Percentiles rank a stretch among this genome's conserved stretches.
Conservation (phyloP, 169 alveolate species). For the Plasmodium berghei region DNA sequence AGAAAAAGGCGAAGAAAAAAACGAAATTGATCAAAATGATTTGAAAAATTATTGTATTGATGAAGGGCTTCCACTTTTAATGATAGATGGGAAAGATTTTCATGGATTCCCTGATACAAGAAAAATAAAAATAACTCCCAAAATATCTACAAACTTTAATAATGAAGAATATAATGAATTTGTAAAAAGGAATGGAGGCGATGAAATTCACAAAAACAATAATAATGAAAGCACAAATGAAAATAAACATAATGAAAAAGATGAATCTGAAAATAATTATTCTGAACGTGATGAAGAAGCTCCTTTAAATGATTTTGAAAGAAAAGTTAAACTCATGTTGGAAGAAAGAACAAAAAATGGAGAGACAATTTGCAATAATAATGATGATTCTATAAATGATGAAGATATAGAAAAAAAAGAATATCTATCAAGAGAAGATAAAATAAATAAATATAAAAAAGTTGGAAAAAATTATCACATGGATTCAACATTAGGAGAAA, state of each 20-base stretch:
- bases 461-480: slow-evolving; percentile 60
- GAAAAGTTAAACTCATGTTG: background rate
- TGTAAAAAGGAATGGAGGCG: slow-evolving; percentile 6
- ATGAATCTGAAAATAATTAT: background rate
- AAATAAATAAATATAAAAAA: slow-evolving; percentile 59
- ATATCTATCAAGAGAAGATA: slow-evolving; percentile 17
- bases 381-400: slow-evolving; percentile 25
- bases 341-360: background rate
- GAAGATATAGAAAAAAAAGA: background rate
- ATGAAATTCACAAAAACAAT: background rate
- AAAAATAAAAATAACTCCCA: slow-evolving; percentile 45
- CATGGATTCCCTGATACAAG: slow-evolving; percentile 66
- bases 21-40: slow-evolving; percentile 10
- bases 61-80: slow-evolving; percentile 73
- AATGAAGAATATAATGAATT: slow-evolving; percentile 52
- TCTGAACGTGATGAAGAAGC: background rate
- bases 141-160: slow-evolving; percentile 42
- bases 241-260: background rate
- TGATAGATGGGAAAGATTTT: slow-evolving; percentile 74
- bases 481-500: slow-evolving; percentile 57
- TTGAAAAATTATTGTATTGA: slow-evolving; percentile 24
- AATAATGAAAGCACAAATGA: background rate
- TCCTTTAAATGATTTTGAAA: background rate
- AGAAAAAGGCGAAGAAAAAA: slow-evolving; percentile 3
- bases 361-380: background rate